Evolutionary conservation across 371 early-diverging fungal genomes (phyloP), one percentile per base, ranked within the genome.

Genomic region (Mortierella sp.): DNA sequence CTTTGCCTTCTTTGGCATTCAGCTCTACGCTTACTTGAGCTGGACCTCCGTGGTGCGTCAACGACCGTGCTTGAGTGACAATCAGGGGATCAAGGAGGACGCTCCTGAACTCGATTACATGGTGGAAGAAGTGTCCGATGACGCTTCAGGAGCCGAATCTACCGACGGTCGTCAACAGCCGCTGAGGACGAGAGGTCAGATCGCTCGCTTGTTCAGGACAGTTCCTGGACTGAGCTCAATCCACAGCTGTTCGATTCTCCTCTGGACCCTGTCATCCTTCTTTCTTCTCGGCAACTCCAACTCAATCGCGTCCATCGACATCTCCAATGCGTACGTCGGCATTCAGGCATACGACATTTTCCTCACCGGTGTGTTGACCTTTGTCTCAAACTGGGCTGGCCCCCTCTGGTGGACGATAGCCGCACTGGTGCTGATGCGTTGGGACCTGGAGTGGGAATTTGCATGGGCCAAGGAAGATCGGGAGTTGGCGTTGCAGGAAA

Each of bases 311-410:
- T 93, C 96, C 11, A 88, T 96, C 5, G 96, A 96, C 72, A 87
- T 96, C 41, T 94, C 95, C 77, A 93, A 93, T 79, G 94, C 96
- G 0, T 96, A 96, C 79, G 91, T 94, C 29, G 96, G 96, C 24
- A 91, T 96, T 29, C 87, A 91, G 35, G 90, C 91, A 35, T 95
- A 95, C 81, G 89, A 92, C 76, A 90, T 93, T 21, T 65, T 78
- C 1, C 63, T 92, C 46, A 95, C 95, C 24, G 95, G 96, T 11
- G 74, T 92, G 1, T 83, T 95, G 58, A 92, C 95, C 14, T 95
- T 94, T 82, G 83, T 91, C 32, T 90, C 91, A 35, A 96, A 94
- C 81, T 95, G 95, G 95, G 88, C 95, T 0, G 94, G 92, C 2
- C 93, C 94, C 41, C 81, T 96, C 63, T 96, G 95, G 94, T 94